These are phyloP conservation scores for Eutrema salsugineum DNA, from an alignment of 441 rosid species.

Conservation along the genomic window DNA sequence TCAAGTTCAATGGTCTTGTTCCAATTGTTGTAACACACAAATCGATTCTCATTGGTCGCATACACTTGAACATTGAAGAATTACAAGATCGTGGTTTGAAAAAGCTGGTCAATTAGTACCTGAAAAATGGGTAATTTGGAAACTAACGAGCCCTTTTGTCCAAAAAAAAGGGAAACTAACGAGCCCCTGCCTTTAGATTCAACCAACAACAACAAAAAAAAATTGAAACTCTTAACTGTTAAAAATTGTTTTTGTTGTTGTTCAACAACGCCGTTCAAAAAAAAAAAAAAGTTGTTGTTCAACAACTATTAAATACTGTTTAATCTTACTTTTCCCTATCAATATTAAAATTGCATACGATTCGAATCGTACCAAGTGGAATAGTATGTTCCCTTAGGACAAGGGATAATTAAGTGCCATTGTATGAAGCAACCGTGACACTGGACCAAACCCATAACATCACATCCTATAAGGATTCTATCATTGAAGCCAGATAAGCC, in stretches of 20 bases:
- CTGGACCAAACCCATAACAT: slow-evolving; percentile 46
- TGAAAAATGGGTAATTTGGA: not conserved
- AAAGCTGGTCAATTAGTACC: not conserved
- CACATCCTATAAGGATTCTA: slow-evolving; percentile 46
- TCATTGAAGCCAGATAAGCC: slow-evolving; percentile 5
- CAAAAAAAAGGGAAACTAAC: not conserved
- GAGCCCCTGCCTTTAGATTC: not conserved
- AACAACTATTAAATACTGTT: not conserved
- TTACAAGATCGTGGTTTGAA: not conserved
- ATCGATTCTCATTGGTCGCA: not conserved
- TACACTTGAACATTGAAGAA: not conserved
- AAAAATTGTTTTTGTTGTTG: too few relatives aligned
- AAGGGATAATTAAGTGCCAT: slow-evolving; percentile 42
- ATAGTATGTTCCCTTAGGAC: slow-evolving; percentile 19
- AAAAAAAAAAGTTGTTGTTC: too few relatives aligned
- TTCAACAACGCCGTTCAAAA: too few relatives aligned
- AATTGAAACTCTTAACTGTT: not conserved
- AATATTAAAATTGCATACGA: not conserved
- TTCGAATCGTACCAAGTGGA: slow-evolving; percentile 11
- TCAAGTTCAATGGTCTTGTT: not conserved
- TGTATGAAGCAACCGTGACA: slow-evolving; percentile 65
- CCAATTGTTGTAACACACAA: not conserved
- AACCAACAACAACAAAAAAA: not conserved
- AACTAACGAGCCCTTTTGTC: not conserved
- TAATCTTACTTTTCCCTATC: not conserved